Percentiles rank a stretch among this genome's conserved stretches.
phyloP scores from a whole-genome alignment of 2,329 filamentous ascomycete genomes.

The Fusarium sp. region DNA sequence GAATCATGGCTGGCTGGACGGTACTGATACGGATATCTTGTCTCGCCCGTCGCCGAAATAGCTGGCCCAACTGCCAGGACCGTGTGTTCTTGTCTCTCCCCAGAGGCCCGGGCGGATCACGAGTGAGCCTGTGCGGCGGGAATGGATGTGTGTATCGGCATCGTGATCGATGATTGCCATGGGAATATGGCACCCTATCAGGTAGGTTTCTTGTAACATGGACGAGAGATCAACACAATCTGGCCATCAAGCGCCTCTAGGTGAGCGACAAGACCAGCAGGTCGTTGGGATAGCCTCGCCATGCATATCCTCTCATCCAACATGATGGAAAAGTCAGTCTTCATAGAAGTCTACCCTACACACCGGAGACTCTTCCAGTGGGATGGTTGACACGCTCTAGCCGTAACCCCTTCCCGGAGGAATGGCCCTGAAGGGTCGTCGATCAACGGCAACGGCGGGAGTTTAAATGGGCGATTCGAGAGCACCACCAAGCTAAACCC shows the following conservation, averaged over 20 bases:
- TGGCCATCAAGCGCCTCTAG: neutral
- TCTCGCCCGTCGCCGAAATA: neutral
- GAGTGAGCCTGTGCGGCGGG: constrained; percentile 24
- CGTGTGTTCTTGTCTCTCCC: constrained; percentile 17
- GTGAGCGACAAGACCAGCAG: neutral
- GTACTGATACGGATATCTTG: neutral
- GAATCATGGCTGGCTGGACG: constrained; percentile 9
- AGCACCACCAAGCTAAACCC: constrained; percentile 11
- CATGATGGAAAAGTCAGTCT: neutral
- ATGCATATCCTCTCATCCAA: neutral
- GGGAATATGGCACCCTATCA: constrained; percentile 9
- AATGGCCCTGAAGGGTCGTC: constrained; percentile 3
- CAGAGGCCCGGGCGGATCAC: constrained; percentile 20
- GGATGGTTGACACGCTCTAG: neutral
- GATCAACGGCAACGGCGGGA: constrained; percentile 35
- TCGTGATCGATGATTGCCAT: constrained; percentile 18
- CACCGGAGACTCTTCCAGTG: neutral
- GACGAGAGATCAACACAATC: neutral
- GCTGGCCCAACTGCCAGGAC: neutral
- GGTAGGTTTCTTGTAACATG: neutral
- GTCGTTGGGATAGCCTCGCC: neutral
- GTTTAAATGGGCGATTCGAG: constrained; percentile 12
- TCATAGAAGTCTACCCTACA: neutral
- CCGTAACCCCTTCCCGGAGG: neutral
- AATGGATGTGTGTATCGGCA: constrained; percentile 8